Evolutionary conservation across 2,329 filamentous ascomycete genomes (phyloP), one percentile per base, ranked within the genome.

Genomic region (Meredithiella fracta): DNA sequence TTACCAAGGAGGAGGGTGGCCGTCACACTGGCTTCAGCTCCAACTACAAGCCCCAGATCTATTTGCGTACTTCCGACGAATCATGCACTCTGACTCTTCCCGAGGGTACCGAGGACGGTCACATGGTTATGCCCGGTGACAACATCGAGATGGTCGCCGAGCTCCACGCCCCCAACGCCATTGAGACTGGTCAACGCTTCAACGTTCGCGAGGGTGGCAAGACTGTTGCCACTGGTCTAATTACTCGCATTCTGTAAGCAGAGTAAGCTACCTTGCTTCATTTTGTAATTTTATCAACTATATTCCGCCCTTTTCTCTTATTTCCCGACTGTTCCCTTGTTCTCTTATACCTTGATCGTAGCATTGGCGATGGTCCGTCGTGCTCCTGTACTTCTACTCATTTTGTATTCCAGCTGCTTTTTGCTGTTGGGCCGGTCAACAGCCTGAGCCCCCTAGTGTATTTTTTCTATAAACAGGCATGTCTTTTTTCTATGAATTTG

Each of bases 21-120:
- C 87, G 92, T 65, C 90, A 95, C 78, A 95, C 86, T 61, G 90
- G 91, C 54, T 98, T 98, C 79, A 79, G 82, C 69, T 78, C 88
- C 76, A 94, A 96, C 80, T 98, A 98, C 80, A 84, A 88, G 68
- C 92, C 92, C 53, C 91, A 97, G 76, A 82, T 97, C 68, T 98
- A 85, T 77, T 80, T 98, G 69, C 86, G 92, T 67, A 97, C 92
- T 62, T 87, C 91, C 62, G 86, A 88, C 74, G 80, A 85, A 76
- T 77, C 75, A 22, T 84, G 86, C 65, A 76, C 83, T 58, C 79
- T 98, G 64, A 81, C 76, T 68, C 96, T 91, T 83, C 88, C 90
- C 55, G 90, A 92, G 65, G 86, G 85, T 60, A 84, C 78, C 60
- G 82, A 84, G 69, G 83, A 91, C 64, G 73, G 73, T 70, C 90